Evolutionary conservation across 345 rosid species (phyloP).

Genomic region (Lepidium africanum): DNA sequence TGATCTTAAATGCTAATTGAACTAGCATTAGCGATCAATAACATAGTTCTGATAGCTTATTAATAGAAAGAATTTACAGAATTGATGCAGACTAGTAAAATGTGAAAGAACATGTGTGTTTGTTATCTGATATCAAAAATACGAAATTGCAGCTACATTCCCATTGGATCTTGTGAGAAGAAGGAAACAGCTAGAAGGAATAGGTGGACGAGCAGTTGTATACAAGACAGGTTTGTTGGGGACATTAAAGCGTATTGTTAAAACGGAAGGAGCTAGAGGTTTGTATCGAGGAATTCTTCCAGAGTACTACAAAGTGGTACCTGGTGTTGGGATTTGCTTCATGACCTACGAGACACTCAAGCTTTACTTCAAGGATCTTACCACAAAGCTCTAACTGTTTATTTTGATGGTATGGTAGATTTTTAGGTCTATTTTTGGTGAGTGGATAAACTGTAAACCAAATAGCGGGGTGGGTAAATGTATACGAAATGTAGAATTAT

Average conservation of each 20-base stretch:
- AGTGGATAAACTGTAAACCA: conserved; percentile 7
- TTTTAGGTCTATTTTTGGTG: conserved; percentile 41
- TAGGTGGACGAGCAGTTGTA: conserved; percentile 66
- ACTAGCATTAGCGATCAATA: not conserved
- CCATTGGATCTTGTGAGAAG: conserved; percentile 93
- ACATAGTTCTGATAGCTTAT: not conserved
- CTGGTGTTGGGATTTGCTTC: conserved; percentile 89
- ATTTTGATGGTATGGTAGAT: not conserved
- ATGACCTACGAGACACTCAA: conserved; percentile 89
- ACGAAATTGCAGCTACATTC: conserved; percentile 61
- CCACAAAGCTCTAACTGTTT: conserved; percentile 25
- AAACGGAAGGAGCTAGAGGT: conserved; percentile 64
- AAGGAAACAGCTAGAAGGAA: conserved; percentile 88
- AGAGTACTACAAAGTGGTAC: conserved; percentile 91
- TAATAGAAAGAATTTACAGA: not conserved
- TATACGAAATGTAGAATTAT: conserved; percentile 10
- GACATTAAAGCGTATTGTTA: conserved; percentile 53
- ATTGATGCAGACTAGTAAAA: not conserved
- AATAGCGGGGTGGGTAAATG: not conserved
- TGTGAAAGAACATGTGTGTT: not conserved
- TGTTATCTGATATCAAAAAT: not conserved
- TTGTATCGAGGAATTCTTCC: conserved; percentile 88
- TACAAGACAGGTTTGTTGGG: conserved; percentile 70
- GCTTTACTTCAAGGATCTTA: conserved; percentile 46
- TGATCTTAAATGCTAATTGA: not conserved